These are phyloP conservation scores for Euphorbia celastroides DNA, from an alignment of 441 rosid species.

Conservation along the genomic window DNA sequence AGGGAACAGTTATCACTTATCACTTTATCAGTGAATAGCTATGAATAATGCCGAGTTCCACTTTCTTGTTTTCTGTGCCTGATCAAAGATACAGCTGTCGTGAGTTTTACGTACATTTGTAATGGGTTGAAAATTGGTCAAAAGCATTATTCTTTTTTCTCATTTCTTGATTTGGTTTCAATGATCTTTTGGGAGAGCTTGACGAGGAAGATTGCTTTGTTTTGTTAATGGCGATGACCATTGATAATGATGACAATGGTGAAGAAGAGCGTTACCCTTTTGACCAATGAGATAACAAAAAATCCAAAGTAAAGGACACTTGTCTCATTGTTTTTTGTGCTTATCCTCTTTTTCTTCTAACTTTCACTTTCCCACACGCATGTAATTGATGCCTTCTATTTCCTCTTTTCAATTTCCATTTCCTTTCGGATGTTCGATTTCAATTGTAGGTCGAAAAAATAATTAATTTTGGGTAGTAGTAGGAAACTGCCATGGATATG, in stretches of 20 bases:
- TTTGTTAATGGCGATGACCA: too few species aligned
- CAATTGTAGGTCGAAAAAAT: conserved; percentile 6
- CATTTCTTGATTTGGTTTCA: conserved; percentile 26
- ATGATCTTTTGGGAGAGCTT: conserved; percentile 34
- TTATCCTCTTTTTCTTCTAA: conserved; percentile 21
- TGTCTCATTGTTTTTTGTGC: conserved; percentile 27
- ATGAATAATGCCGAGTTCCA: not conserved
- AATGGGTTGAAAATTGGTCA: not conserved
- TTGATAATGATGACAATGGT: conserved; percentile 21
- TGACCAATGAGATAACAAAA: conserved; percentile 44
- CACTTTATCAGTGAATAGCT: too few species aligned
- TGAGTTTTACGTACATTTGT: not conserved
- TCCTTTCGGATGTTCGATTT: not conserved
- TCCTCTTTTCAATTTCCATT: conserved; percentile 11
- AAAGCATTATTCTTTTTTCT: not conserved
- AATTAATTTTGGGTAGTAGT: too few species aligned
- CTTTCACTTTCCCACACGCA: conserved; percentile 34
- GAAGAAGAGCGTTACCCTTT: conserved; percentile 28
- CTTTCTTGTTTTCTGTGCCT: not conserved
- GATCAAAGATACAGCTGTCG: not conserved
- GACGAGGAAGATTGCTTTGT: conserved; percentile 43
- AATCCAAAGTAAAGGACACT: conserved; percentile 28
- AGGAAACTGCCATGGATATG: too few species aligned
- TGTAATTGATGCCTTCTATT: conserved; percentile 12
- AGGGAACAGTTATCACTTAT: not conserved